Evolutionary conservation across 176 grass and related monocot species (phyloP).

Genomic region (Zea luxurians): DNA sequence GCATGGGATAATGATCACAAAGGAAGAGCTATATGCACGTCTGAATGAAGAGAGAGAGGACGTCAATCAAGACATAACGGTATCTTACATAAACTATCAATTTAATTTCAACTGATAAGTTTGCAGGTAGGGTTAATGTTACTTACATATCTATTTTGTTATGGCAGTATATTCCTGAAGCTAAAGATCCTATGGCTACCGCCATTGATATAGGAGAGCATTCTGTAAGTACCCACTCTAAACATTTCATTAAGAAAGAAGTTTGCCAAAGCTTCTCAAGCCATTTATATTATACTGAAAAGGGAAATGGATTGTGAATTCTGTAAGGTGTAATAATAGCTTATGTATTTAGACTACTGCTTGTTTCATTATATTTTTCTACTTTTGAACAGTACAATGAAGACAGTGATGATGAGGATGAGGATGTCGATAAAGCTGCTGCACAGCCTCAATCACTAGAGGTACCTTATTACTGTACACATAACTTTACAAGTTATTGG

Average conservation of each 20-base stretch:
- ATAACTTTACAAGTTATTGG: conserved; percentile 34
- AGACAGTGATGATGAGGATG: conserved; percentile 72
- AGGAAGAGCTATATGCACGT: conserved; percentile 73
- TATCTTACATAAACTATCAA: conserved; percentile 37
- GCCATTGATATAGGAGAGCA: conserved; percentile 96
- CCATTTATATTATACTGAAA: conserved; percentile 18
- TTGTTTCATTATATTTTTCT: conserved; percentile 36
- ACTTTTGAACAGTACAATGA: conserved; percentile 65
- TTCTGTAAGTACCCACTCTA: conserved; percentile 62
- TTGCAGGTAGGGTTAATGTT: neutral
- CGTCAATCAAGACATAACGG: conserved; percentile 56
- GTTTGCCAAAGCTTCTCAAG: conserved; percentile 7
- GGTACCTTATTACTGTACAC: conserved; percentile 23
- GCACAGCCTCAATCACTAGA: conserved; percentile 41
- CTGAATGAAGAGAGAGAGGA: conserved; percentile 66
- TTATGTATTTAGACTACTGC: conserved; percentile 17
- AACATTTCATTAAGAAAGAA: conserved; percentile 6
- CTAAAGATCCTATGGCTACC: conserved; percentile 73
- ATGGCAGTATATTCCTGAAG: conserved; percentile 67
- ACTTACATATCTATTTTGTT: conserved; percentile 30
- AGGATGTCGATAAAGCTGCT: conserved; percentile 40
- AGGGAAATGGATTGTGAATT: conserved; percentile 26
- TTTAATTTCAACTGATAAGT: conserved; percentile 27
- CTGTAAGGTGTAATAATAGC: conserved; percentile 3
- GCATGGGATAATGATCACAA: conserved; percentile 76